phyloP scores from a whole-genome alignment of 2,329 filamentous ascomycete species.

The Daldinia sp. region DNA sequence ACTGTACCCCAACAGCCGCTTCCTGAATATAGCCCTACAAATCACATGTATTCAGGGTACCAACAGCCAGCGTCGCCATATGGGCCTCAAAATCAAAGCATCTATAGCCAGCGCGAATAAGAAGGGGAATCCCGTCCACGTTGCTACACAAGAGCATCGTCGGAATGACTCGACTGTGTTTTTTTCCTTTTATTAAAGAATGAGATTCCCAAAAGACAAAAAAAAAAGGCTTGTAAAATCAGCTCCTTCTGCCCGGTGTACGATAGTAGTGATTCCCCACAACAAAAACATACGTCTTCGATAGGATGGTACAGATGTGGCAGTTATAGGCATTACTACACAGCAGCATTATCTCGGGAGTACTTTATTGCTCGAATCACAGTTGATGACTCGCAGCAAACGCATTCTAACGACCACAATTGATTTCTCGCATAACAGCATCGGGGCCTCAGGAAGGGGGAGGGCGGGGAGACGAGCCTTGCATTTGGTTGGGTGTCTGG shows the following conservation, averaged over 20 bases:
- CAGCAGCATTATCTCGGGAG: conserved; percentile 34
- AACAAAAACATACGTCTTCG: conserved; percentile 21
- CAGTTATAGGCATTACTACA: conserved; percentile 22
- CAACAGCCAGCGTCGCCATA: conserved; percentile 55
- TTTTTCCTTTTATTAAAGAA: conserved; percentile 17
- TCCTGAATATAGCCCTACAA: conserved; percentile 60
- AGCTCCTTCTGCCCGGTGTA: conserved; percentile 26
- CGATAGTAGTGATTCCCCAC: conserved; percentile 34
- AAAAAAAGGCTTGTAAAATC: conserved; percentile 24
- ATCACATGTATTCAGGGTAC: conserved; percentile 66
- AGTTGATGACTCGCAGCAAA: conserved; percentile 28
- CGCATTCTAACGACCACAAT: conserved; percentile 35
- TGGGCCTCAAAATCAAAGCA: conserved; percentile 66
- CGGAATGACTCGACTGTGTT: conserved; percentile 10
- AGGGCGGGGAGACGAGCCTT: conserved; percentile 31
- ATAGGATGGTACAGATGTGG: conserved; percentile 24
- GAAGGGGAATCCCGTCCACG: not conserved
- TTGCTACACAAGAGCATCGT: not conserved
- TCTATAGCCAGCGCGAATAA: conserved; percentile 66
- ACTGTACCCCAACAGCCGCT: conserved; percentile 59
- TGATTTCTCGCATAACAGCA: conserved; percentile 39
- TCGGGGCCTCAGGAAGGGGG: conserved; percentile 27
- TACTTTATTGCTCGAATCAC: conserved; percentile 28
- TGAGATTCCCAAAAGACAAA: conserved; percentile 20
- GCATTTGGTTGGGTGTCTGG: conserved; percentile 37